These are phyloP conservation scores for Pseudomassariella vexata DNA, from an alignment of 2,329 filamentous ascomycete species.

Conservation along the genomic window DNA sequence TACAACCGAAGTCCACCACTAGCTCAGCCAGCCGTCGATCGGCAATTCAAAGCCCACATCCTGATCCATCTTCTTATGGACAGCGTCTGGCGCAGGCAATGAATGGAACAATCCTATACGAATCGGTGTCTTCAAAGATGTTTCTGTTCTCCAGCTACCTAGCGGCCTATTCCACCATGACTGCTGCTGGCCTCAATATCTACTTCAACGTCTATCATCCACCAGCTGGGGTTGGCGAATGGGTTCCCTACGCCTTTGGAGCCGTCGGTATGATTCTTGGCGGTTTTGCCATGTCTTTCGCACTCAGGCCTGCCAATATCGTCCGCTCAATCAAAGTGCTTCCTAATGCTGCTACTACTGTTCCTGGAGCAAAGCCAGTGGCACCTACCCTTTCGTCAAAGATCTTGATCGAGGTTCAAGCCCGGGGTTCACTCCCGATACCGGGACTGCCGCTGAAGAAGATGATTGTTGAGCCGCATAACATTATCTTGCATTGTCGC, in stretches of 20 bases:
- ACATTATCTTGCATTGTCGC: slow-evolving; percentile 29
- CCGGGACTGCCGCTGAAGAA: slow-evolving; percentile 41
- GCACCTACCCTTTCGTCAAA: slow-evolving; percentile 15
- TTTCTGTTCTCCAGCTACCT: slow-evolving; percentile 57
- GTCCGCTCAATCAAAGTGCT: slow-evolving; percentile 54
- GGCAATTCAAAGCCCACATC: too few species aligned
- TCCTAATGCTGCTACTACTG: slow-evolving; percentile 23
- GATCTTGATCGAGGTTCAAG: slow-evolving; percentile 47
- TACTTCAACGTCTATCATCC: slow-evolving; percentile 42
- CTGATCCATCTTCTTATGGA: slow-evolving; percentile 38
- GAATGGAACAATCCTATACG: slow-evolving; percentile 56
- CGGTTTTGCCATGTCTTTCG: slow-evolving; percentile 53
- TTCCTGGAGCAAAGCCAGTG: slow-evolving; percentile 8
- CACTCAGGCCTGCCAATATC: slow-evolving; percentile 51
- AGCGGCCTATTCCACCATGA: slow-evolving; percentile 47
- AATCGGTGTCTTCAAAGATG: slow-evolving; percentile 57
- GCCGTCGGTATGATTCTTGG: slow-evolving; percentile 55
- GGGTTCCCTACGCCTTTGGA: slow-evolving; percentile 52
- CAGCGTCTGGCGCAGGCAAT: slow-evolving; percentile 50
- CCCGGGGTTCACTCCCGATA: slow-evolving; percentile 36
- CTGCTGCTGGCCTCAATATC: slow-evolving; percentile 44
- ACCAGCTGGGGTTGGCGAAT: slow-evolving; percentile 45
- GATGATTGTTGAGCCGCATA: slow-evolving; percentile 29
- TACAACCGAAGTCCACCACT: neutral
- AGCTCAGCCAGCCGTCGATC: neutral